Evolutionary conservation across 768 basidiomycete species (phyloP).

Genomic region (Mycena leptocephala): DNA sequence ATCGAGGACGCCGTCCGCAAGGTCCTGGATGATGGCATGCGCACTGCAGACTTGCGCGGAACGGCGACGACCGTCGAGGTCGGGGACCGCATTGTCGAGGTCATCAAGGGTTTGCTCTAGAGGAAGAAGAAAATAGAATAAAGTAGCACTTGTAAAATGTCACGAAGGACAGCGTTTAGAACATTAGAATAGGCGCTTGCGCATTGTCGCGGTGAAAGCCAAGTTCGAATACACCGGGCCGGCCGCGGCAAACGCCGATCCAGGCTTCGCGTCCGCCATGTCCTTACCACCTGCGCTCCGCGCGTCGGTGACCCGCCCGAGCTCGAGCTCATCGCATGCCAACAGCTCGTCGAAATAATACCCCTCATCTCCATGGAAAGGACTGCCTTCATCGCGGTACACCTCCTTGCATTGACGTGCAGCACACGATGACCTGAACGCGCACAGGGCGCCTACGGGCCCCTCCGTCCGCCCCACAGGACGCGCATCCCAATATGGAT

Average conservation of each 20-base stretch:
- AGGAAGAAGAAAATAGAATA: background rate
- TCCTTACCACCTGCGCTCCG: slow-evolving; percentile 83
- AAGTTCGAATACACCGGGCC: no score
- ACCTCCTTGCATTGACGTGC: slow-evolving; percentile 29
- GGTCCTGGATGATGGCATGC: slow-evolving; percentile 86
- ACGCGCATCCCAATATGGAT: slow-evolving; percentile 96
- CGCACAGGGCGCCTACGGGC: slow-evolving; percentile 91
- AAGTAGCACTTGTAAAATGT: background rate
- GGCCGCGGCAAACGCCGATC: background rate
- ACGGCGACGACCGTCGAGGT: slow-evolving; percentile 81
- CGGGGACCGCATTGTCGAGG: slow-evolving; percentile 88
- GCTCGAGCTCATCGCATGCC: slow-evolving; percentile 90
- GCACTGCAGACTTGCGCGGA: slow-evolving; percentile 93
- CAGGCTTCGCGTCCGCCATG: slow-evolving; percentile 60
- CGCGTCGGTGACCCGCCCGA: slow-evolving; percentile 87
- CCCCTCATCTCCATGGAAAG: slow-evolving; percentile 93
- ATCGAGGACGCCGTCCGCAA: slow-evolving; percentile 94
- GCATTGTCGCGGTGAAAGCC: no score
- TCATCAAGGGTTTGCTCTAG: slow-evolving; percentile 73
- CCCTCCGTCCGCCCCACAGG: slow-evolving; percentile 90
- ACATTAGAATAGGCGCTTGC: no score
- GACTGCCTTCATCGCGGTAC: slow-evolving; percentile 93
- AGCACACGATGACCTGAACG: slow-evolving; percentile 36
- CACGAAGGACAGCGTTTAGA: no score
- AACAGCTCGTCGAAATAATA: slow-evolving; percentile 88